Evolutionary conservation across 83 land plant genomes (phyloP).

Genomic region (Picea abies): DNA sequence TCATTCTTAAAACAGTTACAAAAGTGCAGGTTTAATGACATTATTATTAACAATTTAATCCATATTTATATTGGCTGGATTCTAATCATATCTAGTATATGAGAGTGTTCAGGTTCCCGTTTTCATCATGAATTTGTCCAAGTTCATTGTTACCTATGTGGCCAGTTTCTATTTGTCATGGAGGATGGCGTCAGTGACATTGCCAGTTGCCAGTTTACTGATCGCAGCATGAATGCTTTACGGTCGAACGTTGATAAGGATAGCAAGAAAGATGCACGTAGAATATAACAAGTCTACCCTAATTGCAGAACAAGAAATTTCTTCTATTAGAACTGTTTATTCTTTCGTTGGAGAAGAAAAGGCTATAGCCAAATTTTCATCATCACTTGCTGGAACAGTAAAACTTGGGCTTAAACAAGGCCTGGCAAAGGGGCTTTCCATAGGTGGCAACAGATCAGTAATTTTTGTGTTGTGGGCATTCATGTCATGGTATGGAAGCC

Average conservation of each 20-base stretch:
- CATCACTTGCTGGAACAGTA: constrained; percentile 20
- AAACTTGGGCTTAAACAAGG: no score
- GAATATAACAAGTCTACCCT: constrained; percentile 29
- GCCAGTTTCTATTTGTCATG: constrained; percentile 44
- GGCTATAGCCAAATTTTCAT: constrained; percentile 22
- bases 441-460: no score
- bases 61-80: no score
- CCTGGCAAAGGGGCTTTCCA: no score
- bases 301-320: constrained; percentile 41
- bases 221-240: constrained; percentile 48
- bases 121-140: constrained; percentile 21
- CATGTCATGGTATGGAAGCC: no score
- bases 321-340: constrained; percentile 43
- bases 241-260: constrained; percentile 22
- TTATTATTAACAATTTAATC: no score
- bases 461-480: no score
- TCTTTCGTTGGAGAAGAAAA: constrained; percentile 36
- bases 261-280: constrained; percentile 19
- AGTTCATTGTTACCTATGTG: constrained; percentile 15
- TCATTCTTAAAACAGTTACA: no score
- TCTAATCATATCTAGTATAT: no score
- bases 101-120: constrained; percentile 26
- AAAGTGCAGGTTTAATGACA: no score
- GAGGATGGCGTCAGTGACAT: constrained; percentile 44
- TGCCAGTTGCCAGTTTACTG: constrained; percentile 51